Base-by-base conservation (phyloP, 2,329 filamentous ascomycete genomes). In the Tolypocladium tundrense region DNA sequence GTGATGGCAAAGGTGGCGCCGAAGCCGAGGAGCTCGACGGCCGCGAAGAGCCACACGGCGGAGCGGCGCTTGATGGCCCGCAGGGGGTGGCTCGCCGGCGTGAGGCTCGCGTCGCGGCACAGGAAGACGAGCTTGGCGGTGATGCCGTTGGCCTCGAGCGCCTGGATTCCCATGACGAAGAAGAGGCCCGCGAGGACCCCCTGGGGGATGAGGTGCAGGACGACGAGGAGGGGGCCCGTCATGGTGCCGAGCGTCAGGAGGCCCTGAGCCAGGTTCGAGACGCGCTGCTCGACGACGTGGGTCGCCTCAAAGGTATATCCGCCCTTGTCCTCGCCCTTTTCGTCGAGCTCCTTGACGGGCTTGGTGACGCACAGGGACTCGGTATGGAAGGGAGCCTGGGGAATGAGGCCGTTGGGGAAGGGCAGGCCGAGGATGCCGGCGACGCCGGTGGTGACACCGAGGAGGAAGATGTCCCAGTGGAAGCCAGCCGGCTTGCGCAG, bases 101-200 rank as follows among this genome's bases (percentile, higher is more conserved):
- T 90, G n/a, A 91, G 76, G 5, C 77, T 69, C 53, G 70, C 75
- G 71, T 93, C 89, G 61, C 84, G 81, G 1, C 77, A 72, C 1
- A 93, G 78, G 69, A 89, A 92, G 27, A 90, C 69, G 10, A 92
- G 69, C 71, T 92, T 92, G 60, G 79, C 74, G 0, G 88, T 92
- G 67, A 93, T 90, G 27, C 88, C 88, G 68, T 93, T 93, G 31
- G 75, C 86, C 67, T 86, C 81, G 39, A 93, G 82, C 3, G 88
- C 88, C 73, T 92, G 87, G 60, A 90, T 79, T 48, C 88, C 89
- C 89, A 93, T 92, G 68, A 91, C 82, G 73, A 92, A 92, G 77
- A 93, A 93, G 33, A 93, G 79, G 0, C 89, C 89, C 0, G 88
- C 89, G 57, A 93, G 80, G 1, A 92, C 88, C 60, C 86, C 88